phyloP scores from a whole-genome alignment of 805 yeast genomes.

The Candida khao-thaluensis region DNA sequence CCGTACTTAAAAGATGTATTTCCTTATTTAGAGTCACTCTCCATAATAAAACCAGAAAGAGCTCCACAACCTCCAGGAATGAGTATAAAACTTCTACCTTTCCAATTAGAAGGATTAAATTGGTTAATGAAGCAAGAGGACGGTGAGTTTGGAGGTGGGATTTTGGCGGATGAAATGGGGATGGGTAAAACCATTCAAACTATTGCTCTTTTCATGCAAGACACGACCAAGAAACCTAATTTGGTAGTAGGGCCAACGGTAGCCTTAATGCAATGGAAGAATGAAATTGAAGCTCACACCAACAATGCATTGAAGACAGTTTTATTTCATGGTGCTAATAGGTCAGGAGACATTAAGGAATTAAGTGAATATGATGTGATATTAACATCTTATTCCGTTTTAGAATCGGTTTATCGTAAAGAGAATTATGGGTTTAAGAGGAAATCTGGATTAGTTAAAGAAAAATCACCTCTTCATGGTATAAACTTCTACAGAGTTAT shows the following conservation, averaged over 20 bases:
- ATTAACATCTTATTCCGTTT: slow-evolving; percentile 87
- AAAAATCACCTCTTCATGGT: slow-evolving; percentile 70
- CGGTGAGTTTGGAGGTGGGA: slow-evolving; percentile 79
- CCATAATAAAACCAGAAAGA: slow-evolving; percentile 47
- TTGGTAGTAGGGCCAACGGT: slow-evolving; percentile 97
- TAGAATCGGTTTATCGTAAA: slow-evolving; percentile 83
- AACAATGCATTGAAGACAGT: slow-evolving; percentile 61
- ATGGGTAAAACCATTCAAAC: slow-evolving; percentile 99
- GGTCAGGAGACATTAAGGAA: slow-evolving; percentile 58
- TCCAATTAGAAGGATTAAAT: slow-evolving; percentile 88
- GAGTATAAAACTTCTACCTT: slow-evolving; percentile 74
- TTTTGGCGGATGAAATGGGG: slow-evolving; percentile 98
- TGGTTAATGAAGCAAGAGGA: slow-evolving; percentile 88
- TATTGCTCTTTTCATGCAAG: slow-evolving; percentile 78
- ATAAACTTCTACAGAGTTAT: slow-evolving; percentile 80
- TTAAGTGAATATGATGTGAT: slow-evolving; percentile 71
- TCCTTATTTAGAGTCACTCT: slow-evolving; percentile 52
- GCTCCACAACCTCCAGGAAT: slow-evolving; percentile 79
- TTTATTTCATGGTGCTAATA: slow-evolving; percentile 82
- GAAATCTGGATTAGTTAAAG: slow-evolving; percentile 67
- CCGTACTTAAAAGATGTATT: slow-evolving; percentile 77
- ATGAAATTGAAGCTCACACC: slow-evolving; percentile 86
- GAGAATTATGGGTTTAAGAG: slow-evolving; percentile 81
- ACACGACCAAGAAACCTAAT: slow-evolving; percentile 65
- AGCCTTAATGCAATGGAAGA: slow-evolving; percentile 97